These are phyloP conservation scores for Phaffia australis DNA, from an alignment of 768 basidiomycete genomes.

Conservation along the genomic window DNA sequence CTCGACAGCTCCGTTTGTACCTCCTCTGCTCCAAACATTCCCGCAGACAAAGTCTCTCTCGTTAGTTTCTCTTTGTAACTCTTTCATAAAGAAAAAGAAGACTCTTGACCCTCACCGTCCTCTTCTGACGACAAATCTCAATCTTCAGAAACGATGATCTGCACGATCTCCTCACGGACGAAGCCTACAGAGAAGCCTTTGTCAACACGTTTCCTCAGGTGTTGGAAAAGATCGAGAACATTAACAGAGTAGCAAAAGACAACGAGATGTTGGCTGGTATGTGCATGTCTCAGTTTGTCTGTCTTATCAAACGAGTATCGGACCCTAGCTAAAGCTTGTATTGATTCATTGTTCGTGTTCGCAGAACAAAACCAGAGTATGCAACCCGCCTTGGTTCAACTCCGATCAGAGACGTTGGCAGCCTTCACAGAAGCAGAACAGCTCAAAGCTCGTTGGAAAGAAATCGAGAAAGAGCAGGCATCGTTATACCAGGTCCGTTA, in stretches of 20 bases:
- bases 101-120: neutral
- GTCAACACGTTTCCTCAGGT: slow-evolving; percentile 70
- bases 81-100: neutral
- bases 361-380: slow-evolving; percentile 64
- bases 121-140: neutral
- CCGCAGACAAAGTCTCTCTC: slow-evolving; percentile 12
- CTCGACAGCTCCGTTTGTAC: neutral
- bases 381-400: slow-evolving; percentile 60
- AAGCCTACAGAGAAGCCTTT: slow-evolving; percentile 71
- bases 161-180: slow-evolving; percentile 76
- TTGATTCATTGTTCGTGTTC: slow-evolving; percentile 10
- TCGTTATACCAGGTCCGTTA: slow-evolving; percentile 69
- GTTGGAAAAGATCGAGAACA: slow-evolving; percentile 60
- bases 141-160: slow-evolving; percentile 66
- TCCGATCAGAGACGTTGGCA: slow-evolving; percentile 71
- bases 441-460: slow-evolving; percentile 72
- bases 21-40: slow-evolving; percentile 9
- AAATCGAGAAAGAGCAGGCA: slow-evolving; percentile 74
- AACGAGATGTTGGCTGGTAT: slow-evolving; percentile 78
- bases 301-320: neutral
- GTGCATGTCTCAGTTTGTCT: slow-evolving; percentile 34
- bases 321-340: slow-evolving; percentile 16
- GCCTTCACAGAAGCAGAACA: slow-evolving; percentile 77
- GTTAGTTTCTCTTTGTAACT: neutral
- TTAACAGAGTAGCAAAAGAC: slow-evolving; percentile 66